Percentiles rank a stretch among this genome's conserved stretches.
phyloP scores from a whole-genome alignment of 495 filamentous ascomycete species.

The Talaromyces stipitatus region DNA sequence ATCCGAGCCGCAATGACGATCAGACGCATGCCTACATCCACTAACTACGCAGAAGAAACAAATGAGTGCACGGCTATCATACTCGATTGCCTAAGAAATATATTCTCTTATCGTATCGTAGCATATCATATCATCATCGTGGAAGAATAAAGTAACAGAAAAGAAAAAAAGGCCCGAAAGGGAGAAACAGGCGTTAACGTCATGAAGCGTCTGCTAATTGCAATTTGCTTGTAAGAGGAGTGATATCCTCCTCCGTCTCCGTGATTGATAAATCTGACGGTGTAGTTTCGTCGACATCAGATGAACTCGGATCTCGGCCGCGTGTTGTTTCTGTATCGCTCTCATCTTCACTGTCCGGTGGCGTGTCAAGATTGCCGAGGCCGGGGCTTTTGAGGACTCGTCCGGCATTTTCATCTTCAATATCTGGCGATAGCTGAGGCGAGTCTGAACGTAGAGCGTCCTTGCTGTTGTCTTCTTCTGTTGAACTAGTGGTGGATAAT shows the following conservation, averaged over 20 bases:
- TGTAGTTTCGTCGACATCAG: not conserved
- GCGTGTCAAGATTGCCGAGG: slow-evolving; percentile 27
- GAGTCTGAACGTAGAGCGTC: not conserved
- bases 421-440: not conserved
- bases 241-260: slow-evolving; percentile 7
- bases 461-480: slow-evolving; percentile 25
- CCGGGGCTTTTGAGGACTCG: slow-evolving; percentile 21
- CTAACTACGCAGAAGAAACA: not conserved
- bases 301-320: not conserved
- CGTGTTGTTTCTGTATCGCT: slow-evolving; percentile 10
- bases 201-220: slow-evolving; percentile 7
- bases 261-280: not conserved
- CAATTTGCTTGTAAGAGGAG: not conserved
- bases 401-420: slow-evolving; percentile 12
- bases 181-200: not conserved
- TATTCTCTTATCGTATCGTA: not conserved
- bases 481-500: slow-evolving; percentile 48
- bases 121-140: slow-evolving; percentile 2
- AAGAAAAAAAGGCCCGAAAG: not conserved
- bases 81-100: not conserved
- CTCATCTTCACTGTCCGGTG: slow-evolving; percentile 40
- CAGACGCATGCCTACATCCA: not conserved
- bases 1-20: not conserved
- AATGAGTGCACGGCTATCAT: not conserved
- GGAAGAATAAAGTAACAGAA: not conserved